These are phyloP conservation scores for Aspergillus aculeatinus DNA, from an alignment of 2,329 filamentous ascomycete species.

Conservation along the genomic window DNA sequence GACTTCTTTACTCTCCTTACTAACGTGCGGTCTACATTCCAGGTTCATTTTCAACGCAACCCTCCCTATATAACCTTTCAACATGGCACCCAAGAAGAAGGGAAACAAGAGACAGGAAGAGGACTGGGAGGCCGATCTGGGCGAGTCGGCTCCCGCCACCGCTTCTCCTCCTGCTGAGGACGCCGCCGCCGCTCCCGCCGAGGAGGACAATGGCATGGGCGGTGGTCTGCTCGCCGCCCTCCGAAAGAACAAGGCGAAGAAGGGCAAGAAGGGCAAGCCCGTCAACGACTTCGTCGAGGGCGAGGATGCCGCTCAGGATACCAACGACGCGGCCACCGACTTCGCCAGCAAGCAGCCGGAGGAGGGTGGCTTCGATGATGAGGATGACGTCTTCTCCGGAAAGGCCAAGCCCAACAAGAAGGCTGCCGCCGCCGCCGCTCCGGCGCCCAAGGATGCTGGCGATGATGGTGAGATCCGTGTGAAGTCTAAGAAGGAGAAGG, in stretches of 20 bases:
- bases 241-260: constrained; percentile 79
- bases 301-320: constrained; percentile 55
- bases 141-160: constrained; percentile 63
- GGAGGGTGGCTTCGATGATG: constrained; percentile 71
- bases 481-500: constrained; percentile 97
- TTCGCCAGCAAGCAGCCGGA: constrained; percentile 69
- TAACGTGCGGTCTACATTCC: background rate
- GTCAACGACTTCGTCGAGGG: constrained; percentile 72
- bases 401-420: constrained; percentile 46
- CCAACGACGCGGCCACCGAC: constrained; percentile 36
- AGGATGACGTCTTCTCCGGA: constrained; percentile 82
- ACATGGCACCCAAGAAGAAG: constrained; percentile 95
- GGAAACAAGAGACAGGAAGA: constrained; percentile 80
- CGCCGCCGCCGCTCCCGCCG: constrained; percentile 48
- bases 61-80: constrained; percentile 9
- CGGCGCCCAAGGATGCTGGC: constrained; percentile 45
- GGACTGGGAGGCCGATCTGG: constrained; percentile 93
- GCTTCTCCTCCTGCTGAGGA: constrained; percentile 42
- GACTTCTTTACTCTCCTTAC: background rate
- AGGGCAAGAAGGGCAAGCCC: constrained; percentile 83
- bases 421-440: constrained; percentile 50
- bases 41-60: background rate
- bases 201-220: constrained; percentile 56
- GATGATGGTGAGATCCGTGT: constrained; percentile 64
- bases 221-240: constrained; percentile 76